Base-by-base conservation (phyloP, 1,139 yeast genomes). In the Torulaspora pretoriensis region DNA sequence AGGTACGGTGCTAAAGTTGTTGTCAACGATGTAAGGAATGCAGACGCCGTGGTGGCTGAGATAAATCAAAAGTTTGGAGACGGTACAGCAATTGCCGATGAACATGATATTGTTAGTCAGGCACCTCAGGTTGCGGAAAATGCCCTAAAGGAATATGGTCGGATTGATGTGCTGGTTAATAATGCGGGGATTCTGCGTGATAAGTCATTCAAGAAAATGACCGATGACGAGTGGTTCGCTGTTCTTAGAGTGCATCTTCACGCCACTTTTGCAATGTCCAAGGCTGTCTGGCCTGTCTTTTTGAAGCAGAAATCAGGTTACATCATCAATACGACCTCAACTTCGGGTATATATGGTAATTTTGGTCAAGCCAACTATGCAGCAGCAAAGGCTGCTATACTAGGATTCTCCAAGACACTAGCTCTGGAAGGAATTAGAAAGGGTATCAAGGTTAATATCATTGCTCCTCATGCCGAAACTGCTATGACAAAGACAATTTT, bases 381-480 rank as follows among this genome's bases (percentile, higher is more conserved):
- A 28, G 80, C 97, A 40, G 97, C 97, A 42, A 92, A 92, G 72
- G 80, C 86, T 48, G 97, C 90, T 26, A 81, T 92, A 52, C 69
- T 89, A 43, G 96, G 96, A 28, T 78, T 92, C 59, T 75, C 96
- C 27, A 81, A 78, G 67, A 85, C 97, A 35, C 68, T 88, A 53
- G 97, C 97, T 22, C 74, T 85, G 54, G 98, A 92, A 71, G 98
- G 98, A 60, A 80, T 81, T 50, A 88, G 78, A 68, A 65, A 72
- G 62, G 81, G 83, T 63, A 87, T 92, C 58, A 74, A 75, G 62
- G 92, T 81, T 49, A 87, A 90, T 65, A 76, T 81, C 40, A 83
- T 89, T 66, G 97, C 97, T 38, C 98, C 98, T 48, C 96, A 90
- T 65, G 97, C 97, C 35, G 97, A 90, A 64, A 90, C 98, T 41